Conservation (phyloP, 495 filamentous ascomycete genomes). For the Sordaria brevicollis region DNA sequence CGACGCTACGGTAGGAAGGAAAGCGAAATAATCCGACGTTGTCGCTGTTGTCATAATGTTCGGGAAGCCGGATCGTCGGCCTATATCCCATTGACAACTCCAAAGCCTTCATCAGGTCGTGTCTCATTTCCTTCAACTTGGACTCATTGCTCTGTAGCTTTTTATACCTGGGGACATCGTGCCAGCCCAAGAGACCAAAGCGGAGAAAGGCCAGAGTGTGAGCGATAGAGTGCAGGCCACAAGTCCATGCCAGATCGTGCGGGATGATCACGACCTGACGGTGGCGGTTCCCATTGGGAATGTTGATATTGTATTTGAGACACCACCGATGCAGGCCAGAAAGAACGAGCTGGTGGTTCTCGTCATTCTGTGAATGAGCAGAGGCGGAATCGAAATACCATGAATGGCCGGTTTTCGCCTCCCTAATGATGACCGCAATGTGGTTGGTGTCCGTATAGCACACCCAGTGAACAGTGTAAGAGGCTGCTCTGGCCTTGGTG, state of each 20-base stretch:
- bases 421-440: background rate
- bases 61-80: background rate
- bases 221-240: background rate
- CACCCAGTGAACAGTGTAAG: background rate
- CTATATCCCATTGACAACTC: background rate
- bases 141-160: background rate
- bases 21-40: background rate
- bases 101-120: background rate
- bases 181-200: background rate
- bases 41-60: background rate
- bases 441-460: background rate
- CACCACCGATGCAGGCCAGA: background rate
- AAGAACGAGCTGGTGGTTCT: background rate
- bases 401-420: background rate
- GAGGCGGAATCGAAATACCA: conserved; percentile 5
- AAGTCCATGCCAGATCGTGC: background rate
- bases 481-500: background rate
- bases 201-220: background rate
- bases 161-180: background rate
- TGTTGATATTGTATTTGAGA: background rate
- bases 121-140: background rate
- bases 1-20: background rate
- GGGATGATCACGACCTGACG: background rate
- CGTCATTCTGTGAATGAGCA: background rate
- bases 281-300: background rate